phyloP scores from a whole-genome alignment of 2,329 filamentous ascomycete species.

The Colletotrichum endophyticum region DNA sequence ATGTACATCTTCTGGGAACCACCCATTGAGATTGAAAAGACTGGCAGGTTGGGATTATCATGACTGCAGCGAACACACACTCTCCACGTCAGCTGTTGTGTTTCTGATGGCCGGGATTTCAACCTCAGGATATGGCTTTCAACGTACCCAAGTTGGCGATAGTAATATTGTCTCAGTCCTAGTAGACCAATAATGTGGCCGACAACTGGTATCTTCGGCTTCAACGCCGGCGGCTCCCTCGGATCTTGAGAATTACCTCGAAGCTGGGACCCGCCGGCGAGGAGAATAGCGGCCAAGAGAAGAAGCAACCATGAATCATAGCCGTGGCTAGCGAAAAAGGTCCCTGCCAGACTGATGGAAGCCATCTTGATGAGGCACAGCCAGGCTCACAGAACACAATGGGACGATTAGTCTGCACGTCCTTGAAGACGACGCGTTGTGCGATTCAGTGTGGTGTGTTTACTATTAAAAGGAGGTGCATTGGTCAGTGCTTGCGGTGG shows the following conservation, averaged over 20 bases:
- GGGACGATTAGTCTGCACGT: not conserved
- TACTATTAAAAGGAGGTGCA: not conserved
- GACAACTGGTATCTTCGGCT: conserved; percentile 44
- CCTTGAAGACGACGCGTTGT: not conserved
- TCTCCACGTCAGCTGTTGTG: not conserved
- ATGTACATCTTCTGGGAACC: not conserved
- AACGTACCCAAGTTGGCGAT: not conserved
- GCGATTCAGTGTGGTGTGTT: not conserved
- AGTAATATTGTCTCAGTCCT: not conserved
- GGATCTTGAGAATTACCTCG: conserved; percentile 23
- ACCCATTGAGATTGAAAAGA: not conserved
- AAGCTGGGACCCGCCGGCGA: not conserved
- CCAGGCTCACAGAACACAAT: not conserved
- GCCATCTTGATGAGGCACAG: not conserved
- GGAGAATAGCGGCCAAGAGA: not conserved
- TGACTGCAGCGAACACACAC: not conserved
- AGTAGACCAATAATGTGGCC: conserved; percentile 51
- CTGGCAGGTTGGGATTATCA: not conserved
- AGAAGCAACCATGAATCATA: not conserved
- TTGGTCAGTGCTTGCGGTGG: not conserved
- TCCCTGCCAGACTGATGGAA: not conserved
- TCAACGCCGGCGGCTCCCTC: conserved; percentile 46
- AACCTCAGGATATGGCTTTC: not conserved
- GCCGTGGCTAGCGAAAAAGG: not conserved
- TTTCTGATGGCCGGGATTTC: not conserved